These are phyloP conservation scores for Lodderomyces oxycetoniae DNA, from an alignment of 1,139 yeast species.

Conservation along the genomic window DNA sequence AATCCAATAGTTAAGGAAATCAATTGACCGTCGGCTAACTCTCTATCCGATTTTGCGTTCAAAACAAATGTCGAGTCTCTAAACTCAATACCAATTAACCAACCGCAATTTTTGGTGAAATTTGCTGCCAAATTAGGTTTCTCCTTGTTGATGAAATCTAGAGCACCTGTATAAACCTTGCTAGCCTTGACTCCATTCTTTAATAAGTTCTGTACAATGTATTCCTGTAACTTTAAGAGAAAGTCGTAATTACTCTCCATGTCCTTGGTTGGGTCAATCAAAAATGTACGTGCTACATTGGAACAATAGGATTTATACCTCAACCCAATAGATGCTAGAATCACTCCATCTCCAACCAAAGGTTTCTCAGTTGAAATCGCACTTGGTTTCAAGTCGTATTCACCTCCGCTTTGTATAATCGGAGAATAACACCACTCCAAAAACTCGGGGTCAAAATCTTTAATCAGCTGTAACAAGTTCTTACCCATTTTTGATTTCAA, in stretches of 20 bases:
- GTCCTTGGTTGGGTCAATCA: conserved; percentile 82
- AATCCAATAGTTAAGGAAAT: conserved; percentile 78
- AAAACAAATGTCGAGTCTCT: conserved; percentile 75
- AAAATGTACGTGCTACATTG: conserved; percentile 79
- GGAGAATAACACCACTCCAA: conserved; percentile 96
- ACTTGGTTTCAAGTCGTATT: conserved; percentile 79
- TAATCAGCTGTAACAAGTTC: conserved; percentile 37
- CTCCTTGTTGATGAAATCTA: conserved; percentile 51
- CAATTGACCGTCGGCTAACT: conserved; percentile 66
- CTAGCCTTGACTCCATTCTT: conserved; percentile 66
- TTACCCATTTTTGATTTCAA: conserved; percentile 58
- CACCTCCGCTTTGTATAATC: conserved; percentile 83
- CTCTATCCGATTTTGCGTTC: conserved; percentile 69
- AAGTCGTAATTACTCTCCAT: conserved; percentile 79
- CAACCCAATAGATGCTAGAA: conserved; percentile 78
- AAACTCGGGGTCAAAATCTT: conserved; percentile 66
- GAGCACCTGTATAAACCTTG: conserved; percentile 61
- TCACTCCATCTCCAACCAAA: conserved; percentile 74
- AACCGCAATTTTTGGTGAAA: conserved; percentile 82
- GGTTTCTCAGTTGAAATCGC: conserved; percentile 69
- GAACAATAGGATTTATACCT: conserved; percentile 90
- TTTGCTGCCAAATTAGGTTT: conserved; percentile 60
- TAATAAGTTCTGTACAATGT: conserved; percentile 49
- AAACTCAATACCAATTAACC: conserved; percentile 87
- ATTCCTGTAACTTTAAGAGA: conserved; percentile 61